phyloP scores from a whole-genome alignment of 768 basidiomycete genomes.

The Lactarius tabidus region DNA sequence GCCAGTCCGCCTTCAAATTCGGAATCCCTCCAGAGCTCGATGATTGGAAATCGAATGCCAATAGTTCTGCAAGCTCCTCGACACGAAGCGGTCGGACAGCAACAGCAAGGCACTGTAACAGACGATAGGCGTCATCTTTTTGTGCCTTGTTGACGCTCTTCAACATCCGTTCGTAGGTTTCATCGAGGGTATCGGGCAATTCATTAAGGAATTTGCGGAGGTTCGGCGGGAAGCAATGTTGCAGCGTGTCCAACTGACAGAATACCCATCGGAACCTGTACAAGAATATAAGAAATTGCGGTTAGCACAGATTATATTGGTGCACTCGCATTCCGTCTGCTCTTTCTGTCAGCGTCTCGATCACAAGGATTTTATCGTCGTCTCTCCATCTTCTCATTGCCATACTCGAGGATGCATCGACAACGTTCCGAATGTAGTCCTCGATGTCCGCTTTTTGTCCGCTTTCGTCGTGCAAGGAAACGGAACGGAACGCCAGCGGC shows the following conservation, averaged over 20 bases:
- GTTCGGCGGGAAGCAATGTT: too few species aligned
- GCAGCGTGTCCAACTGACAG: too few species aligned
- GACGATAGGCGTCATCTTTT: too few species aligned
- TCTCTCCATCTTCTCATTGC: neutral
- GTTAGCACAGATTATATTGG: neutral
- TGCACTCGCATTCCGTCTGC: neutral
- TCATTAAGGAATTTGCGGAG: too few species aligned
- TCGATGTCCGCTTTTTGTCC: neutral
- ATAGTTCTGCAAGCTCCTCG: neutral
- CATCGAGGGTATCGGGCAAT: too few species aligned
- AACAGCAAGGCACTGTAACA: too few species aligned
- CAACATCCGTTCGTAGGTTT: too few species aligned
- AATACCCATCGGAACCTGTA: neutral
- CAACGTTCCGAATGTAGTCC: neutral
- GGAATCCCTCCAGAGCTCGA: neutral
- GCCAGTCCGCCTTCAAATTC: neutral
- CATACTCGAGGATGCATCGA: neutral
- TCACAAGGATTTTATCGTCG: neutral
- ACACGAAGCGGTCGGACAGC: too few species aligned
- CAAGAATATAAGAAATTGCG: neutral
- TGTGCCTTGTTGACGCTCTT: too few species aligned
- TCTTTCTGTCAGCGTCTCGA: too few species aligned
- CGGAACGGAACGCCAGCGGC: neutral
- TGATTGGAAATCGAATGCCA: neutral
- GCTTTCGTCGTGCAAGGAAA: neutral